These are phyloP conservation scores for Capsicum chinense DNA, from an alignment of 257 asterid species.

Conservation along the genomic window DNA sequence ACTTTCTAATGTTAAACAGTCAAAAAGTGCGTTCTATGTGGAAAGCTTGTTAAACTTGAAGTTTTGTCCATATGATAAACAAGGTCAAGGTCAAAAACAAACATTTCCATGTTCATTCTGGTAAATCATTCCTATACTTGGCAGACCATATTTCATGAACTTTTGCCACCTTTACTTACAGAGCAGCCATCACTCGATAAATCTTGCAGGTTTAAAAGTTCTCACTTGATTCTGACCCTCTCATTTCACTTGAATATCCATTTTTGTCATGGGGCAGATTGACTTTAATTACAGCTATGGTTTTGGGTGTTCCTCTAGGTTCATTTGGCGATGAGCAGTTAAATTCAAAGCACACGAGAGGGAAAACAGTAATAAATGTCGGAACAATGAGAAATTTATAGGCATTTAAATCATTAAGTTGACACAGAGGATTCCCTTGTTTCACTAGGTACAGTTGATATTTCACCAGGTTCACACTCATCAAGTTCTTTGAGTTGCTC, in stretches of 20 bases:
- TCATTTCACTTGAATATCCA: neutral
- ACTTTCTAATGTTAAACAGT: too few relatives aligned
- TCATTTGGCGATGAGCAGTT: slow-evolving; percentile 4
- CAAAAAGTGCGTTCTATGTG: too few relatives aligned
- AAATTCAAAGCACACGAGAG: neutral
- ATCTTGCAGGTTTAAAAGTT: too few relatives aligned
- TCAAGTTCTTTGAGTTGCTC: slow-evolving; percentile 32
- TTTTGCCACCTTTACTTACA: too few relatives aligned
- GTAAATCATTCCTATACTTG: too few relatives aligned
- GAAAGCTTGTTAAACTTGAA: too few relatives aligned
- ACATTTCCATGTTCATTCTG: too few relatives aligned
- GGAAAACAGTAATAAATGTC: neutral
- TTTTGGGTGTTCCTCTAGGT: neutral
- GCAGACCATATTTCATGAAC: too few relatives aligned
- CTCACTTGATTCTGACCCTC: too few relatives aligned
- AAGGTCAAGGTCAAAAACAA: too few relatives aligned
- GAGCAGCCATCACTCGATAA: too few relatives aligned
- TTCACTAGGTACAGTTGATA: slow-evolving; percentile 32
- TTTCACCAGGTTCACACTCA: slow-evolving; percentile 10
- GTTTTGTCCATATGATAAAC: too few relatives aligned
- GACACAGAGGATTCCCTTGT: slow-evolving; percentile 18
- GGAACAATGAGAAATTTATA: neutral
- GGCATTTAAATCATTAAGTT: slow-evolving; percentile 22
- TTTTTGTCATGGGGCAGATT: neutral
- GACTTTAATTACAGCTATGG: neutral